These are phyloP conservation scores for Setaria italica DNA, from an alignment of 202 grass and related monocot species.

Conservation along the genomic window DNA sequence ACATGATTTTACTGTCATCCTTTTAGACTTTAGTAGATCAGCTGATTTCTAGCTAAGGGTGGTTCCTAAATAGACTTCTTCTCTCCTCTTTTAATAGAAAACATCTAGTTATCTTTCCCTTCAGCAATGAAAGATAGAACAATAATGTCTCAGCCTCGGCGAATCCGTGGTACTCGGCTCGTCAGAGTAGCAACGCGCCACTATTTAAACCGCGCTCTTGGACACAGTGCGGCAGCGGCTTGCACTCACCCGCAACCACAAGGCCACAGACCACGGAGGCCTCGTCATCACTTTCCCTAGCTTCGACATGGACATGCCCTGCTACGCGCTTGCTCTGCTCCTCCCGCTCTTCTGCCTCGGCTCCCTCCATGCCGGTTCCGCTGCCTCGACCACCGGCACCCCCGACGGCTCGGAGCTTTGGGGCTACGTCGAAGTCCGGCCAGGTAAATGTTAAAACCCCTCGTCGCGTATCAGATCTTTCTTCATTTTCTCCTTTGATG, in stretches of 20 bases:
- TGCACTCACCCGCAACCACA: neutral
- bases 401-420: constrained; percentile 65
- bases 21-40: neutral
- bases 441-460: constrained; percentile 42
- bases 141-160: neutral
- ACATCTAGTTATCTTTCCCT: neutral
- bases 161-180: neutral
- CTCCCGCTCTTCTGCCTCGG: constrained; percentile 20
- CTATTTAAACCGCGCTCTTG: neutral
- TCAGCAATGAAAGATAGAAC: neutral
- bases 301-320: constrained; percentile 42
- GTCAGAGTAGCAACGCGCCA: neutral
- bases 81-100: neutral
- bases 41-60: neutral
- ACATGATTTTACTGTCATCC: constrained; percentile 9
- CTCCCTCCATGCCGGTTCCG: neutral
- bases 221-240: neutral
- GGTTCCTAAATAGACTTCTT: neutral
- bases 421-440: constrained; percentile 85
- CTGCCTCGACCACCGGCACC: constrained; percentile 36
- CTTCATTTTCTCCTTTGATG: neutral
- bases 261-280: neutral
- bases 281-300: neutral
- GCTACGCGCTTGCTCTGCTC: neutral
- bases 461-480: neutral